A percentile compares a stretch with the other conserved stretches of the same genome.
Evolutionary conservation across 208 protist species (phyloP).

Genomic region (Entamoeba invadens): DNA sequence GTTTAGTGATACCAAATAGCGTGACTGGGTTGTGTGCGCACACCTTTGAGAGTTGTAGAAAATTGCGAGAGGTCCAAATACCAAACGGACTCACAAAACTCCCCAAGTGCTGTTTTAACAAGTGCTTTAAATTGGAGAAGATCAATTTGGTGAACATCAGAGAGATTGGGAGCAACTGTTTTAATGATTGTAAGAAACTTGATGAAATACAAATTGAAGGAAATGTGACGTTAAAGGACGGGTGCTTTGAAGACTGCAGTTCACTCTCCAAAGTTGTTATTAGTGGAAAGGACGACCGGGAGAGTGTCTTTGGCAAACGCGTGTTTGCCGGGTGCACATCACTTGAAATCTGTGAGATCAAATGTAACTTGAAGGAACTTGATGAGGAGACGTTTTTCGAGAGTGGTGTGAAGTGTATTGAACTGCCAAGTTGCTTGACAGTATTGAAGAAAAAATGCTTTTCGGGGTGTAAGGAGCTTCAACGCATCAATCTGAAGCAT

Average conservation of each 20-base stretch:
- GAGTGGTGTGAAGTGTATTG: too few relatives aligned
- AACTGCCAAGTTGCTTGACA: background rate
- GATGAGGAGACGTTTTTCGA: too few relatives aligned
- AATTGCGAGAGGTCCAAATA: background rate
- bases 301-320: too few relatives aligned
- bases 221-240: background rate
- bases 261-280: background rate
- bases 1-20: background rate
- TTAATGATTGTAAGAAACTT: background rate
- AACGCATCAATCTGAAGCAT: background rate
- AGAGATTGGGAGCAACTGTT: background rate
- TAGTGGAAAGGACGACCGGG: too few relatives aligned
- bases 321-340: too few relatives aligned
- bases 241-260: background rate
- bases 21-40: background rate
- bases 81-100: background rate
- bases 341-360: too few relatives aligned
- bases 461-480: background rate
- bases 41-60: background rate
- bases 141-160: background rate
- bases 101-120: background rate
- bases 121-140: background rate
- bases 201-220: background rate
- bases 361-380: too few relatives aligned
- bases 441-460: background rate